Evolutionary conservation across 1,284 basidiomycete species (phyloP).

Genomic region (Pseudozyma hubeiensis): DNA sequence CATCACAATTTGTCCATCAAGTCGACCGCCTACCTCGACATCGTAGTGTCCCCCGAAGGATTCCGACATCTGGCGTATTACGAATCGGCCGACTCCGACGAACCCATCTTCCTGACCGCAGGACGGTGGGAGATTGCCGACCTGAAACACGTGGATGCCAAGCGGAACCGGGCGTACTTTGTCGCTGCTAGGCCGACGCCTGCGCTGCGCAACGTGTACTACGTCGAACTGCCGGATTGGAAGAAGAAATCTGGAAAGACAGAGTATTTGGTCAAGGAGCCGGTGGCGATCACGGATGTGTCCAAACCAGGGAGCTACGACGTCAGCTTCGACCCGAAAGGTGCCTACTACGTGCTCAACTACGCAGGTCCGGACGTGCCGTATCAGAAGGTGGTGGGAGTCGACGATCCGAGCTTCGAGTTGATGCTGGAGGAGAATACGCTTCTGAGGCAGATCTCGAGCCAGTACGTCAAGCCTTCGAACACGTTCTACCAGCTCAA

Average conservation of each 20-base stretch:
- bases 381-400: conserved; percentile 82
- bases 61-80: conserved; percentile 60
- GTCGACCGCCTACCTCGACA: conserved; percentile 56
- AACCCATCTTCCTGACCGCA: conserved; percentile 76
- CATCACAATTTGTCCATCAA: conserved; percentile 39
- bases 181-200: conserved; percentile 84
- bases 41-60: conserved; percentile 45
- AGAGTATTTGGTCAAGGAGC: conserved; percentile 73
- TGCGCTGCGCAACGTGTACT: conserved; percentile 83
- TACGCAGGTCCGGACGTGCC: conserved; percentile 87
- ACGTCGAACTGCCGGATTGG: conserved; percentile 52
- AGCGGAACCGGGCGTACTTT: conserved; percentile 83
- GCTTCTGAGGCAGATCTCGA: conserved; percentile 77
- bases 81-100: conserved; percentile 20
- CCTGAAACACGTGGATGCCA: conserved; percentile 79
- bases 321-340: conserved; percentile 62
- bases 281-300: conserved; percentile 78
- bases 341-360: conserved; percentile 79
- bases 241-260: conserved; percentile 71
- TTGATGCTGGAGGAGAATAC: conserved; percentile 79
- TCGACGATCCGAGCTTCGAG: conserved; percentile 74
- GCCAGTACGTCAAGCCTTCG: conserved; percentile 79
- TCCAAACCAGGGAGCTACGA: conserved; percentile 76
- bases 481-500: conserved; percentile 71
- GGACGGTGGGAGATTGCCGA: conserved; percentile 89